Percentiles rank a stretch among this genome's conserved stretches.
These are phyloP conservation scores for Santalum album DNA, from an alignment of 164 flowering plant species.

Conservation along the genomic window DNA sequence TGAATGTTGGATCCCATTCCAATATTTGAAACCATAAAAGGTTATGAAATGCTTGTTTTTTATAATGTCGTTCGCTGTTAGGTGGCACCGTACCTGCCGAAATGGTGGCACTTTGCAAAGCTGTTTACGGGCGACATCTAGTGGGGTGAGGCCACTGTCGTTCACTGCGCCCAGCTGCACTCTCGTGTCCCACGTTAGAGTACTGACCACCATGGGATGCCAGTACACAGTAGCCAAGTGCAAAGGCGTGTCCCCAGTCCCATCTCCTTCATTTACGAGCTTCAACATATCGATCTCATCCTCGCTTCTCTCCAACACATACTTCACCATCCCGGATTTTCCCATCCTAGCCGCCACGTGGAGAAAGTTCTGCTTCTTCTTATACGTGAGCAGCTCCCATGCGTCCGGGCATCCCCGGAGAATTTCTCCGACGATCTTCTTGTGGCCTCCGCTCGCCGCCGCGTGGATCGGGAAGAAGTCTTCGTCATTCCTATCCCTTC, in stretches of 20 bases:
- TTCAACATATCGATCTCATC: background rate
- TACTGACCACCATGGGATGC: constrained; percentile 13
- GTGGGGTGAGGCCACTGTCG: constrained; percentile 11
- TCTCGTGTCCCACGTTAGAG: constrained; percentile 16
- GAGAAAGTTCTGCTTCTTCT: constrained; percentile 14
- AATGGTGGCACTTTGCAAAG: background rate
- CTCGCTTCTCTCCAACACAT: constrained; percentile 9
- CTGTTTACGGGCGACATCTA: constrained; percentile 12
- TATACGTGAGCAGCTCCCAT: constrained; percentile 8
- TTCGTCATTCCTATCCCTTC: constrained; percentile 7
- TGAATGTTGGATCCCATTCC: too few species aligned
- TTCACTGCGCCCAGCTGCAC: constrained; percentile 10
- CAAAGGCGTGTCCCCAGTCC: constrained; percentile 18
- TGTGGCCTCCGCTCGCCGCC: constrained; percentile 17
- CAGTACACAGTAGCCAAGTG: constrained; percentile 17
- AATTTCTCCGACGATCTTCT: constrained; percentile 9
- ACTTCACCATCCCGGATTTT: constrained; percentile 9
- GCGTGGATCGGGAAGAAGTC: constrained; percentile 19
- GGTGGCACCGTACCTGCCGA: constrained; percentile 13
- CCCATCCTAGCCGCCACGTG: constrained; percentile 21
- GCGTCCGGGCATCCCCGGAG: constrained; percentile 11
- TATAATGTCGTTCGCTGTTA: too few species aligned
- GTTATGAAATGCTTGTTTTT: too few species aligned
- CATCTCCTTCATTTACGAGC: constrained; percentile 20
- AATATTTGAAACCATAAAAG: too few species aligned